phyloP scores from a whole-genome alignment of 1,284 basidiomycete genomes.

The Cutaneotrichosporon sp. region DNA sequence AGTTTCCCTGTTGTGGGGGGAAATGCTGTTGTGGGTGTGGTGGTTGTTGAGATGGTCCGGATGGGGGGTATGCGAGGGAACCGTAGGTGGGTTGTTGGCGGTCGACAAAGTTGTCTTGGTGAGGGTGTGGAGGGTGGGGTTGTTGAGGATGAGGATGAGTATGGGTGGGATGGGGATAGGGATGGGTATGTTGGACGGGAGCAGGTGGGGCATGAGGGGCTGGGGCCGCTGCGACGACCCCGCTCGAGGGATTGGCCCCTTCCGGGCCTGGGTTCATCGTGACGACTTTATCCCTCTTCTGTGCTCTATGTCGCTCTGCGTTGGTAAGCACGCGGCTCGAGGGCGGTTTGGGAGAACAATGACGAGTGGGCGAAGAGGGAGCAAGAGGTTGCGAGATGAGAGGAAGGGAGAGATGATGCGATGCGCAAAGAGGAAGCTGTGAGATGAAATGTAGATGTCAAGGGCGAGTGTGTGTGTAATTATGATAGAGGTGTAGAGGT shows the following conservation, averaged over 20 bases:
- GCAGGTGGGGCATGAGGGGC: conserved; percentile 2
- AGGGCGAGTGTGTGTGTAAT: too few species aligned
- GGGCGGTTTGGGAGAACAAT: background rate
- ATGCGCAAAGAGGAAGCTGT: conserved; percentile 12
- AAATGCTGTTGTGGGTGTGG: conserved; percentile 3
- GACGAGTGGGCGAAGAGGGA: conserved; percentile 1
- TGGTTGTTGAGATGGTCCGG: conserved; percentile 23
- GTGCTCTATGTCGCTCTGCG: background rate
- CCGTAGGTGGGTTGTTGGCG: conserved; percentile 21
- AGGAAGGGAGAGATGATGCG: background rate
- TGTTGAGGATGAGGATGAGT: conserved; percentile 7
- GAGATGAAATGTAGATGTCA: background rate
- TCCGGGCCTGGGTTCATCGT: conserved; percentile 8
- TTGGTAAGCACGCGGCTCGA: conserved; percentile 4
- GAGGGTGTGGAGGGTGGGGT: conserved; percentile 18
- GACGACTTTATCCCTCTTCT: background rate
- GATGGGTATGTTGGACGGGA: background rate
- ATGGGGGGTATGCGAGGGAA: conserved; percentile 22
- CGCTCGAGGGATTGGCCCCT: conserved; percentile 17
- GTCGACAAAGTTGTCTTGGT: conserved; percentile 17
- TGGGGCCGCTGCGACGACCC: conserved; percentile 4
- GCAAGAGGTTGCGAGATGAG: background rate
- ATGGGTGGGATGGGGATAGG: background rate
- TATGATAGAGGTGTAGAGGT: too few species aligned
- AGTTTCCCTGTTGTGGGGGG: conserved; percentile 13